Conservation (phyloP, 805 yeast genomes). For the Ogataea pini region DNA sequence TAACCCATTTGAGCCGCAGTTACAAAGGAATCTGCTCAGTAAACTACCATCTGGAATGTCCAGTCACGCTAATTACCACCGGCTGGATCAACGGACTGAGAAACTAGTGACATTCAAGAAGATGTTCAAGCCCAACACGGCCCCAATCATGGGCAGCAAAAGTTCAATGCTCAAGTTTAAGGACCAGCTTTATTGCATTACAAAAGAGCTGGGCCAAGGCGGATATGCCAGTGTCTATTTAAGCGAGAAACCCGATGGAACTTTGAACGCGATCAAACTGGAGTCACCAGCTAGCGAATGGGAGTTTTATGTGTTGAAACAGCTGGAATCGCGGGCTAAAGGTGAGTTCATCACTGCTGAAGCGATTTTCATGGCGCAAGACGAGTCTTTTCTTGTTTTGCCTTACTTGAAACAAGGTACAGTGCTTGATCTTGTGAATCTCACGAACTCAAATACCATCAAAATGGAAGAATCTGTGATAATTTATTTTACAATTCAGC, state of each 20-base stretch:
- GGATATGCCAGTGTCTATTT: conserved; percentile 77
- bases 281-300: conserved; percentile 70
- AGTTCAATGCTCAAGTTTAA: conserved; percentile 46
- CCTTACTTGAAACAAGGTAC: conserved; percentile 74
- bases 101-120: conserved; percentile 21
- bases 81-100: conserved; percentile 5
- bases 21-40: conserved; percentile 42
- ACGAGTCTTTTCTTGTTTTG: conserved; percentile 68
- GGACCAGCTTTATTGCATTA: conserved; percentile 48
- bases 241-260: conserved; percentile 60
- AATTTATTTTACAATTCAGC: conserved; percentile 63
- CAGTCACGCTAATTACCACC: conserved; percentile 33
- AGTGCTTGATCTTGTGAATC: conserved; percentile 64
- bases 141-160: conserved; percentile 33
- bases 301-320: conserved; percentile 77
- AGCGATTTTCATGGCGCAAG: conserved; percentile 54
- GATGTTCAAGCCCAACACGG: conserved; percentile 20
- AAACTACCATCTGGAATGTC: conserved; percentile 30
- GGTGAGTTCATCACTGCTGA: conserved; percentile 43
- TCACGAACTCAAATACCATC: conserved; percentile 36
- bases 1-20: conserved; percentile 43
- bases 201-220: conserved; percentile 71
- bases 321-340: conserved; percentile 46
- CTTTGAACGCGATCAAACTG: conserved; percentile 66
- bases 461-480: conserved; percentile 58